Base-by-base conservation (phyloP, 805 yeast genomes). In the Candida endomychidarum region DNA sequence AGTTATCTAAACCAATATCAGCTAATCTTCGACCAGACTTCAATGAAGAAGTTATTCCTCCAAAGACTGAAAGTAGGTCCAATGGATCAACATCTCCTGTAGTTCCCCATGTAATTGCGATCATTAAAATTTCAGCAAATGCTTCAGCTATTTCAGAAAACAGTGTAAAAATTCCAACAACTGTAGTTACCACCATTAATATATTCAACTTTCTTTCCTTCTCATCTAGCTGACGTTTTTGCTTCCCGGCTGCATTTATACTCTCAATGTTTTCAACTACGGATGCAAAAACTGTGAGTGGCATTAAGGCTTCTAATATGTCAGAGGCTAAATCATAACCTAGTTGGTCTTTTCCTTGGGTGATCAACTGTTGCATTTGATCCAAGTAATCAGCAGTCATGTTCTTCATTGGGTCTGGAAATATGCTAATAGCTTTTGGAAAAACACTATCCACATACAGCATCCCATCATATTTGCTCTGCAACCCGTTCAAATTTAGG, bases 391-490 rank as follows among this genome's bases (percentile, higher is more conserved):
- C 15, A 25, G n/a, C 28, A 7, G 28, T 25, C 28, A 25, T 25
- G 11, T 25, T 25, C 28, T 25, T 25, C 28, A 25, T 25, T n/a
- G 28, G 28, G 9, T 25, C 28, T n/a, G 28, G 28, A 3, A 25
- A n/a, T 12, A 25, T n/a, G 14, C 9, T 25, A 4, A 25, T 17
- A 12, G 28, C 28, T 14, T 25, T 25, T 6, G 28, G 28, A 25
- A 25, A n/a, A 5, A 25, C 14, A 25, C 10, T 25, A 5, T 12
- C 16, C 4, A 5, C 8, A 25, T 25, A 25, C 3, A 5, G n/a
- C 5, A 12, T 12, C 5, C 17, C 28, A n/a, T 5, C 5, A n/a
- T 25, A 5, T 5, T 5, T 25, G 9, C 14, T 25, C 11, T 12
- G 5, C 6, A 7, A 12, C 5, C 15, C 17, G 11, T 25, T 25